Evolutionary conservation across 2,329 filamentous ascomycete species (phyloP).

Genomic region (Grosmannia clavigera): DNA sequence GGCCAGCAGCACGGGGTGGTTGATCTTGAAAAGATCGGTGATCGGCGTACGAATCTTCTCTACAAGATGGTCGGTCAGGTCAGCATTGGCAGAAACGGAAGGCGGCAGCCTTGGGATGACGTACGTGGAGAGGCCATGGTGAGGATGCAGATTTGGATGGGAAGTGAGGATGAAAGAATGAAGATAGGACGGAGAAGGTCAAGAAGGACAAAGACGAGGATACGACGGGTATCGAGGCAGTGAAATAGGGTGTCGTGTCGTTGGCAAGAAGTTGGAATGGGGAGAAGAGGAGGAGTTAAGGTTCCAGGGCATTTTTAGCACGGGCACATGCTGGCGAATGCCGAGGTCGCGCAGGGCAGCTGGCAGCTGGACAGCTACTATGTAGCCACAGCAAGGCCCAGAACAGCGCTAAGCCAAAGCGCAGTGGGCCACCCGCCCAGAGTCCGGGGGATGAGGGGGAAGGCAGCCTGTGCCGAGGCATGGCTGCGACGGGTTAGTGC

Average conservation of each 20-base stretch:
- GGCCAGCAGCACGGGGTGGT: conserved; percentile 88
- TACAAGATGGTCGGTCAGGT: conserved; percentile 21
- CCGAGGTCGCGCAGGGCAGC: conserved; percentile 11
- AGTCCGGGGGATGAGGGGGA: not conserved
- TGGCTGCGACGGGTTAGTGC: not conserved
- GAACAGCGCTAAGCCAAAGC: not conserved
- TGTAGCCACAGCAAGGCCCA: not conserved
- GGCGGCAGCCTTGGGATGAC: conserved; percentile 20
- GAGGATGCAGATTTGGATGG: conserved; percentile 8
- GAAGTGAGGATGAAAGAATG: not conserved
- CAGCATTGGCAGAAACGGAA: not conserved
- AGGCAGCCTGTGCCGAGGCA: not conserved
- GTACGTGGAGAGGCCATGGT: conserved; percentile 72
- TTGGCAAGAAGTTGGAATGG: not conserved
- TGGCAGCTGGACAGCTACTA: not conserved
- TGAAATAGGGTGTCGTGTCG: not conserved
- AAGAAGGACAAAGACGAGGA: not conserved
- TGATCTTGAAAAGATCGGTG: conserved; percentile 96
- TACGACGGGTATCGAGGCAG: not conserved
- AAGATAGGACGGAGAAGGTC: not conserved
- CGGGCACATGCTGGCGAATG: conserved; percentile 14
- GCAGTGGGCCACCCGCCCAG: not conserved
- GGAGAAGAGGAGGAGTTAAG: not conserved
- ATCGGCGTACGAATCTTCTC: conserved; percentile 82
- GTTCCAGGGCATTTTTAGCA: not conserved